Conservation (phyloP, 139 green algal genomes). For the Chlorella sorokiniana region DNA sequence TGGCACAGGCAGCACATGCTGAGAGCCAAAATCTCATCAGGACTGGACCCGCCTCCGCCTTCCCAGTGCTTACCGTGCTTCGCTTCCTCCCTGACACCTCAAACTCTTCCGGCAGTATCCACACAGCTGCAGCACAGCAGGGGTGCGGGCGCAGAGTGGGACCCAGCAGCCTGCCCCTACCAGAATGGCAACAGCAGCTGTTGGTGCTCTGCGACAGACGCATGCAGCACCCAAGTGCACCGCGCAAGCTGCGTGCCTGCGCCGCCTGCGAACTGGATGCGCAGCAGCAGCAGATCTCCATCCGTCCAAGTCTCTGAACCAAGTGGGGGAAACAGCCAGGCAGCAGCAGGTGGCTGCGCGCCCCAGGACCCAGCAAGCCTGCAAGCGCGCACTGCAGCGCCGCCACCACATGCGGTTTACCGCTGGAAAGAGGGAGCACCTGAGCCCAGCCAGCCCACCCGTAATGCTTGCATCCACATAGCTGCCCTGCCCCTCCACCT, state of each 20-base stretch:
- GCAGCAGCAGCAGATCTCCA: background rate
- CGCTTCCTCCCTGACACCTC: background rate
- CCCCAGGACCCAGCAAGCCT: too few relatives aligned
- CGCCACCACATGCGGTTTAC: too few relatives aligned
- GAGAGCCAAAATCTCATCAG: too few relatives aligned
- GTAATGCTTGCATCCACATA: background rate
- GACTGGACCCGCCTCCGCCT: too few relatives aligned
- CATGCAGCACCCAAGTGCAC: too few relatives aligned
- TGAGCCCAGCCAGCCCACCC: background rate
- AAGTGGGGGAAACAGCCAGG: background rate
- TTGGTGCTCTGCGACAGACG: too few relatives aligned
- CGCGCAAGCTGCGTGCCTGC: background rate
- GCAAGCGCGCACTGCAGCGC: too few relatives aligned
- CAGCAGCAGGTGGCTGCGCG: background rate
- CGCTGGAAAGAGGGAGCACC: background rate
- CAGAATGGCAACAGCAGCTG: background rate
- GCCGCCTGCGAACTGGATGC: background rate
- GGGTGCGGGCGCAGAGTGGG: background rate
- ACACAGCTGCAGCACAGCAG: background rate
- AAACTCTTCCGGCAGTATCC: slow-evolving; percentile 5
- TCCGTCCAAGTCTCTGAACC: background rate
- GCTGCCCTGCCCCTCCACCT: background rate
- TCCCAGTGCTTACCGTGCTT: background rate
- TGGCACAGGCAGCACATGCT: too few relatives aligned
- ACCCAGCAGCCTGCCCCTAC: background rate